Base-by-base conservation (phyloP, 805 yeast species). In the Yarrowia deformans region DNA sequence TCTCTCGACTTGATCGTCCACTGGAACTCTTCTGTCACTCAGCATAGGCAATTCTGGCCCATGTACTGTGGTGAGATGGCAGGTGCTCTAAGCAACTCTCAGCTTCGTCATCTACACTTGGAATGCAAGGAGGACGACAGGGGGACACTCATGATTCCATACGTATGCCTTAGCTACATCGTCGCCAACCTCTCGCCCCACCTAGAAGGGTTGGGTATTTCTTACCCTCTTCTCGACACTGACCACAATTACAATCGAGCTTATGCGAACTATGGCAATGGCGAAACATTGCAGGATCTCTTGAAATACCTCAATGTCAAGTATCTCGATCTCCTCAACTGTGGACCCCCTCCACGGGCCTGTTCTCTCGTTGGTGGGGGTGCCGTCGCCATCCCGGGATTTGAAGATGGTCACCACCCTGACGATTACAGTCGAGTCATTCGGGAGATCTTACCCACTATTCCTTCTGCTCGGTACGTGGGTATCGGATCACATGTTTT, bases 391-490 rank as follows among this genome's bases (percentile, higher is more conserved):
- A 40, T 48, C 8, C 68, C 68, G 13, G 68, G 68, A 29, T 63
- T 63, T 23, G 68, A 63, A 37, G 55, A 63, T 9, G 69, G 70
- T 9, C 70, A 67, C 37, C 69, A 74, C 45, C 74, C 75, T 2
- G 40, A 64, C 37, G 56, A 66, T 8, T 46, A 39, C 49, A 50
- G 40, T 18, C 69, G 73, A 8, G 35, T 61, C 34, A 64, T 70
- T 12, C 71, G 74, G 19, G 66, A 67, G 10, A 72, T 71, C 3
- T 73, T 73, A 32, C 67, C 74, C 16, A 73, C 75, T 4, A 55
- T 72, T n/a, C 70, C 74, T 23, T 70, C 72, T 1, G 61, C 70
- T 32, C 37, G n/a, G n/a, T 63, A 63, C 32, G 56, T 63, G 12
- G 68, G 68, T 1, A 49, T 63, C 8, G 68, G 68, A 1, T 48